Evolutionary conservation across 2,329 filamentous ascomycete genomes (phyloP).

Genomic region (Dothideomycetes sp.): DNA sequence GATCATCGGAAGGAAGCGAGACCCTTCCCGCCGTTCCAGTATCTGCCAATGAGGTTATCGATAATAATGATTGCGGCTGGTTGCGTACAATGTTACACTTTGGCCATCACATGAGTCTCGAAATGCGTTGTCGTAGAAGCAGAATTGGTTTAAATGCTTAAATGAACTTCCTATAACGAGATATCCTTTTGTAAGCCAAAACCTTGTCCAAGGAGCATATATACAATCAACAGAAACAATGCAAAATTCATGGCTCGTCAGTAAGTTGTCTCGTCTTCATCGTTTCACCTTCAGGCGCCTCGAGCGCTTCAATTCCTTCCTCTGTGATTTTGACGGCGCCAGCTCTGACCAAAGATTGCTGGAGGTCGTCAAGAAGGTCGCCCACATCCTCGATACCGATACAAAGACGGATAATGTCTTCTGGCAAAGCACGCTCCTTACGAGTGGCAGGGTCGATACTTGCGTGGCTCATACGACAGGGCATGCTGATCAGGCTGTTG

Average conservation of each 20-base stretch:
- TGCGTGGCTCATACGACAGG: slow-evolving; percentile 98
- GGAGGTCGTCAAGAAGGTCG: slow-evolving; percentile 88
- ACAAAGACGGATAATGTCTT: slow-evolving; percentile 91
- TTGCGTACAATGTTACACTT: too few relatives aligned
- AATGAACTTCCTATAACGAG: too few relatives aligned
- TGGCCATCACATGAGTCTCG: too few relatives aligned
- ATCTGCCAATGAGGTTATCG: too few relatives aligned
- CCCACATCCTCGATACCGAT: slow-evolving; percentile 91
- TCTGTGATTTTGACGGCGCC: slow-evolving; percentile 81
- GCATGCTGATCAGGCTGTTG: slow-evolving; percentile 98
- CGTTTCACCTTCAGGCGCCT: slow-evolving; percentile 22
- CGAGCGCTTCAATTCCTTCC: slow-evolving; percentile 64
- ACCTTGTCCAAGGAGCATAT: neutral
- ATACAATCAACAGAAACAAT: slow-evolving; percentile 1
- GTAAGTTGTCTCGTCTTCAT: slow-evolving; percentile 26
- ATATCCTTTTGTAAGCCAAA: neutral
- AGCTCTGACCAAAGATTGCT: slow-evolving; percentile 84
- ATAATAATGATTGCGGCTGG: too few relatives aligned
- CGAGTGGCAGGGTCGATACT: slow-evolving; percentile 95
- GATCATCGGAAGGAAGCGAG: too few relatives aligned
- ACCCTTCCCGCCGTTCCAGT: too few relatives aligned
- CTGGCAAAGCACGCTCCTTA: slow-evolving; percentile 80
- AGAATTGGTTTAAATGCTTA: too few relatives aligned
- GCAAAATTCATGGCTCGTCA: slow-evolving; percentile 25
- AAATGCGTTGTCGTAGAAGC: too few relatives aligned